phyloP scores from a whole-genome alignment of 2,329 filamentous ascomycete genomes.

The Coniochaeta prunicola region DNA sequence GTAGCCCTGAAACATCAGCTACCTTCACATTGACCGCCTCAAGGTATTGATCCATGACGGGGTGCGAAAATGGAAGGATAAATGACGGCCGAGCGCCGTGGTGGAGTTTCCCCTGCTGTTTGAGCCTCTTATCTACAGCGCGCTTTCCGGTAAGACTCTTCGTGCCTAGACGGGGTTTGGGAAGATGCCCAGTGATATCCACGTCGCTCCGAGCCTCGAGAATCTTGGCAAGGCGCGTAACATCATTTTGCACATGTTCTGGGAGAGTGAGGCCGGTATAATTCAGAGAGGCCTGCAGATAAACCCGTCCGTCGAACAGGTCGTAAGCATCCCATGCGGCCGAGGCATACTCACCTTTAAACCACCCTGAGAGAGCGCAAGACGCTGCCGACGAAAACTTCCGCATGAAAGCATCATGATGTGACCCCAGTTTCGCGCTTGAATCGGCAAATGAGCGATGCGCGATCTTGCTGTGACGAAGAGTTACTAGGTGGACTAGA shows the following conservation, averaged over 20 bases:
- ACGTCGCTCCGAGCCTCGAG: conserved; percentile 5
- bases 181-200: background rate
- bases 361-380: background rate
- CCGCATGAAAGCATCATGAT: conserved; percentile 2
- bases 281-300: conserved; percentile 1
- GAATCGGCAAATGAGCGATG: conserved; percentile 13
- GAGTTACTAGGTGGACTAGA: conserved; percentile 16
- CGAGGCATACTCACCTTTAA: background rate
- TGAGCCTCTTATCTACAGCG: background rate
- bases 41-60: conserved; percentile 38
- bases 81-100: background rate
- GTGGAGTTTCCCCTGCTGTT: background rate
- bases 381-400: conserved; percentile 2
- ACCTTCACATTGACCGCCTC: conserved; percentile 30
- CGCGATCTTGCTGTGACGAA: conserved; percentile 15
- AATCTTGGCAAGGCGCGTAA: conserved; percentile 4
- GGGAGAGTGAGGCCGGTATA: conserved; percentile 6
- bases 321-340: conserved; percentile 16
- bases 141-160: background rate
- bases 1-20: conserved; percentile 11
- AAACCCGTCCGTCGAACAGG: conserved; percentile 15
- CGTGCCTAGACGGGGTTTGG: background rate
- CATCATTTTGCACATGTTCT: conserved; percentile 1
- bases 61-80: conserved; percentile 40
- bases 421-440: background rate